Evolutionary conservation across 306 rosid genomes (phyloP).

Genomic region (Oemleria cerasiformis): DNA sequence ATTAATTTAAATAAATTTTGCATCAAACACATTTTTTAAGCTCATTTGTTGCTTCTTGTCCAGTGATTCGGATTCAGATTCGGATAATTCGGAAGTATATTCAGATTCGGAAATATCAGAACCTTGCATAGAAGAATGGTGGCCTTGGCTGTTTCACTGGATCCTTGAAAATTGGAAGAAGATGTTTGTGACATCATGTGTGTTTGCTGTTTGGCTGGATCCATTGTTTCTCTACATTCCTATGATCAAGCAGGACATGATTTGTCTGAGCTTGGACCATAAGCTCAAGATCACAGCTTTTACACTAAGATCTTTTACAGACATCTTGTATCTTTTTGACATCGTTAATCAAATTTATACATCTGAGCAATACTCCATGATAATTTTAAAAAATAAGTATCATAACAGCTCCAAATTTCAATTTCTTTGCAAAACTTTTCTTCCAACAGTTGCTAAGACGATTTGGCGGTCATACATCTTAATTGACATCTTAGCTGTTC

Average conservation of each 20-base stretch:
- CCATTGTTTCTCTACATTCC: conserved; percentile 40
- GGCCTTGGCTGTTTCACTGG: not conserved
- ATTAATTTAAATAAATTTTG: too few species aligned
- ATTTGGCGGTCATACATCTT: not conserved
- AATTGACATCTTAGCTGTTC: conserved; percentile 32
- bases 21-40: too few species aligned
- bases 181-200: conserved; percentile 25
- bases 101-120: too few species aligned
- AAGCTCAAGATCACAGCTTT: conserved; percentile 21
- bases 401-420: not conserved
- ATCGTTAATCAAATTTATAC: conserved; percentile 9
- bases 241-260: conserved; percentile 9
- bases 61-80: too few species aligned
- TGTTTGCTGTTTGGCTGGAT: conserved; percentile 27
- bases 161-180: conserved; percentile 8
- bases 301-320: conserved; percentile 24
- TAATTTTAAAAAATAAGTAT: too few species aligned
- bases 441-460: not conserved
- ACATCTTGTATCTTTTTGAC: conserved; percentile 22
- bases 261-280: conserved; percentile 23
- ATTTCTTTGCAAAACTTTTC: not conserved
- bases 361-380: not conserved
- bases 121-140: too few species aligned
- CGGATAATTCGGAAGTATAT: too few species aligned
- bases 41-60: too few species aligned